A percentile compares a stretch with the other conserved stretches of the same genome.
Evolutionary conservation across 805 yeast species (phyloP).

Genomic region (Teunomyces barrocoloradensis): DNA sequence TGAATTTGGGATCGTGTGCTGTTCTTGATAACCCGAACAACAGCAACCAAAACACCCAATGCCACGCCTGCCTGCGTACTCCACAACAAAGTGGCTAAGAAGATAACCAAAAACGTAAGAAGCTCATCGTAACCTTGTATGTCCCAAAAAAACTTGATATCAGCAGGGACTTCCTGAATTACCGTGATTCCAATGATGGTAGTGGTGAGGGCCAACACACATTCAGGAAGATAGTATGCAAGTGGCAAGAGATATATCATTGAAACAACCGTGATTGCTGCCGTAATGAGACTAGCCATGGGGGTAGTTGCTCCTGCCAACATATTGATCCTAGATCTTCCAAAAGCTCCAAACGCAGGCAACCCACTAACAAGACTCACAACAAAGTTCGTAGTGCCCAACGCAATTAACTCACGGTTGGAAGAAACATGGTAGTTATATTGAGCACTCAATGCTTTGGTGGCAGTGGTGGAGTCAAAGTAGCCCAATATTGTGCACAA

Average conservation of each 20-base stretch:
- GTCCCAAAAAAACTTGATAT: slow-evolving; percentile 18
- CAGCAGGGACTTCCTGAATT: slow-evolving; percentile 26
- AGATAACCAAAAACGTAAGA: slow-evolving; percentile 18
- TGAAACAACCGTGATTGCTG: slow-evolving; percentile 23
- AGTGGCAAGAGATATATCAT: slow-evolving; percentile 24
- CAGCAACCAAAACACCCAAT: slow-evolving; percentile 34
- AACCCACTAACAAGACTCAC: slow-evolving; percentile 29
- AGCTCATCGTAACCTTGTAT: slow-evolving; percentile 24
- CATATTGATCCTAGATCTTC: slow-evolving; percentile 32
- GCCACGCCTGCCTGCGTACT: slow-evolving; percentile 38
- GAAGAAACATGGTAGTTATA: slow-evolving; percentile 31
- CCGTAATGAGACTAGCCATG: slow-evolving; percentile 36
- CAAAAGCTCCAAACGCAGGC: slow-evolving; percentile 37
- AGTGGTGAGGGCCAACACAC: slow-evolving; percentile 33
- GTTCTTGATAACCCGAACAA: slow-evolving; percentile 34
- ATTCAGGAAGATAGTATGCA: slow-evolving; percentile 28
- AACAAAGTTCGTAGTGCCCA: slow-evolving; percentile 28
- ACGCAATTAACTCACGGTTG: slow-evolving; percentile 33
- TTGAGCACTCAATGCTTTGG: slow-evolving; percentile 29
- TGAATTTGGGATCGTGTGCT: slow-evolving; percentile 44
- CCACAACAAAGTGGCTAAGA: slow-evolving; percentile 32
- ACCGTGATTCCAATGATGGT: slow-evolving; percentile 53
- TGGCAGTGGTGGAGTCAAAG: slow-evolving; percentile 35
- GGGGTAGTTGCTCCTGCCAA: slow-evolving; percentile 49
- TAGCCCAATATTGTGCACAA: slow-evolving; percentile 33